Evolutionary conservation across 352 stramenopile species (phyloP), one percentile per base, ranked within the genome.

Genomic region (Aphanomyces euteiches): DNA sequence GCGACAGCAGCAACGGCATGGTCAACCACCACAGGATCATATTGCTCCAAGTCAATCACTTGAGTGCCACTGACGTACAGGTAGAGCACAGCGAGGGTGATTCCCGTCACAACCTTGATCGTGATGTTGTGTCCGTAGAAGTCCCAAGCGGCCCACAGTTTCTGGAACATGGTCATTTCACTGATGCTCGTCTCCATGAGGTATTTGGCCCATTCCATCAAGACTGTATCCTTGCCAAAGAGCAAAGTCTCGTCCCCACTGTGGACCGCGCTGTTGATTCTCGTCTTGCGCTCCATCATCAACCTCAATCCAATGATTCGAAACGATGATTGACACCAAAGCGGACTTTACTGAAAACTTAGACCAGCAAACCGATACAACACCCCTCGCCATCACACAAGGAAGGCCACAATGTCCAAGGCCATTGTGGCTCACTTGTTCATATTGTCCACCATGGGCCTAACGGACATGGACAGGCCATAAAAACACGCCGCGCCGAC

Each of bases 11-110:
- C 83, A 10, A 92, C 75, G 5, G 76, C 66, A 66, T 92, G 83
- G 73, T 94, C 82, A 21, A 90, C 78, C 0, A 89, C 66, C 66
- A 91, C 90, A 64, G 84, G 89, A 75, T 92, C 78, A 74, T 87
- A 89, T 60, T 81, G 76, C 65, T 78, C 79, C 68, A 77, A 86
- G 75, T 89, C 80, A 56, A 89, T 43, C 19, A 69, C 7, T 12
- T 36, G 21, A 34, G 19, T 41, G 4, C 63, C 63, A 37, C 47
- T 47, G 7, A 69, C 50, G 37, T 69, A 69, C 7, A 69, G 45
- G 50, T 69, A 69, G 13, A 69, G 38, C 2, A 69, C 63, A 15
- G 38, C 45, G 7, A 69, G 63, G 41, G 36, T 69, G 15, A 56
- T 21, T 15, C 19, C 63, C 7, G 63, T 47, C 17, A 69, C 15